Conservation (phyloP, 2,329 filamentous ascomycete species). For the Pyrenophora teres region DNA sequence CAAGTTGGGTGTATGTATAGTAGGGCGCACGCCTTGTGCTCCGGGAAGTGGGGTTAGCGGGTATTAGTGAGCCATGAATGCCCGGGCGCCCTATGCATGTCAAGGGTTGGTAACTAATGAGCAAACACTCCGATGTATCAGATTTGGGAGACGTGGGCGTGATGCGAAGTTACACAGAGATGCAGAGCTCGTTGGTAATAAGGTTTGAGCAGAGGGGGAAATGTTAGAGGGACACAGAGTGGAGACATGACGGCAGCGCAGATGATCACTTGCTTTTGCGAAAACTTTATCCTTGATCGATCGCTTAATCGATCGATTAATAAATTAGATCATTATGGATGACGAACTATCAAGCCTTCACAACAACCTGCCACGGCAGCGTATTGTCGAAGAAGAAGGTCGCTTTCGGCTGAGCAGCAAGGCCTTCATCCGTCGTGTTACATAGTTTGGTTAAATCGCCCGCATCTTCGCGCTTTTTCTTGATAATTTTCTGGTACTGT, state of each 20-base stretch:
- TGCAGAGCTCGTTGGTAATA: background rate
- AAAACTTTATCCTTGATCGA: background rate
- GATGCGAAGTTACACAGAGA: background rate
- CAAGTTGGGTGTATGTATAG: background rate
- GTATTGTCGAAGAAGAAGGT: constrained; percentile 36
- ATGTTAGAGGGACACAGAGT: background rate
- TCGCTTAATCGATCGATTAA: background rate
- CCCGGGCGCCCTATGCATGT: constrained; percentile 10
- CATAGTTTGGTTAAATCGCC: constrained; percentile 58
- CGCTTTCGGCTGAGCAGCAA: constrained; percentile 21
- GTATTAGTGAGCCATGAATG: background rate
- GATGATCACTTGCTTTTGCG: background rate
- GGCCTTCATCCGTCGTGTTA: constrained; percentile 27
- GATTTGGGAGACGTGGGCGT: background rate
- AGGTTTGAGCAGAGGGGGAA: background rate
- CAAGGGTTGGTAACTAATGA: background rate
- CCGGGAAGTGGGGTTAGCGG: constrained; percentile 1
- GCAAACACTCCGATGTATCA: background rate
- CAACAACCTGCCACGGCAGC: constrained; percentile 26
- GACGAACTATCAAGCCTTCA: constrained; percentile 28
- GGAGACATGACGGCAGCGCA: background rate
- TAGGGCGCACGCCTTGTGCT: constrained; percentile 10
- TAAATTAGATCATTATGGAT: too few species aligned
- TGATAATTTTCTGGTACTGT: constrained; percentile 47
- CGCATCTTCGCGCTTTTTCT: constrained; percentile 51